These are phyloP conservation scores for Calycina herbarum DNA, from an alignment of 2,329 filamentous ascomycete species.

Conservation along the genomic window DNA sequence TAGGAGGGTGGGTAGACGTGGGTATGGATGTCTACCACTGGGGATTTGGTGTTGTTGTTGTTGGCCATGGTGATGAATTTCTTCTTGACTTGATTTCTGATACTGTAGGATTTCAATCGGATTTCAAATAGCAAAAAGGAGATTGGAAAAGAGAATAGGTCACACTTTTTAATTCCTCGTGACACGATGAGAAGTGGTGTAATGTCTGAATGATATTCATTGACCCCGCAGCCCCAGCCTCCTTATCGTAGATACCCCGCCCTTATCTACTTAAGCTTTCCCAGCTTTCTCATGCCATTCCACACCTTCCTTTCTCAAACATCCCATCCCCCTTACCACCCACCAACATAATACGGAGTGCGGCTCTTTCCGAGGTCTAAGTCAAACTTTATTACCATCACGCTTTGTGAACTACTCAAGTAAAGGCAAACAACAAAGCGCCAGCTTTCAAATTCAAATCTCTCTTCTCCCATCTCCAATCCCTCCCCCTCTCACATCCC, in stretches of 20 bases:
- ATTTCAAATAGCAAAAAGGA: not conserved
- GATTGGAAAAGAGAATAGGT: not conserved
- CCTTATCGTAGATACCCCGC: not conserved
- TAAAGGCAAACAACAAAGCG: not conserved
- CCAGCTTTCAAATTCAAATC: not conserved
- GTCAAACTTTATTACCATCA: not conserved
- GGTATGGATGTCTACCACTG: constrained; percentile 66
- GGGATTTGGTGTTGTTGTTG: constrained; percentile 35
- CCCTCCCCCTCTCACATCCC: not conserved
- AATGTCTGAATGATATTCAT: not conserved
- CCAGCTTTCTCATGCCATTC: not conserved
- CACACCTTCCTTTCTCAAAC: constrained; percentile 8
- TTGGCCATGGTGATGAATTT: constrained; percentile 25
- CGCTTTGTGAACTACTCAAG: not conserved
- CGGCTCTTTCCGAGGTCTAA: constrained; percentile 12
- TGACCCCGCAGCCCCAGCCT: not conserved
- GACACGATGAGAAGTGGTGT: not conserved
- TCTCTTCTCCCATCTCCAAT: not conserved
- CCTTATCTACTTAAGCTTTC: not conserved
- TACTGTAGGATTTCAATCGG: not conserved
- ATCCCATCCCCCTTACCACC: not conserved
- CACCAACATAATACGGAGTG: constrained; percentile 3
- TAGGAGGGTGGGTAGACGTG: constrained; percentile 69
- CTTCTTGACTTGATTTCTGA: not conserved
- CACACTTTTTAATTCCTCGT: not conserved